Conservation (phyloP, 2,329 filamentous ascomycete species). For the Ramularia collo-cygni region DNA sequence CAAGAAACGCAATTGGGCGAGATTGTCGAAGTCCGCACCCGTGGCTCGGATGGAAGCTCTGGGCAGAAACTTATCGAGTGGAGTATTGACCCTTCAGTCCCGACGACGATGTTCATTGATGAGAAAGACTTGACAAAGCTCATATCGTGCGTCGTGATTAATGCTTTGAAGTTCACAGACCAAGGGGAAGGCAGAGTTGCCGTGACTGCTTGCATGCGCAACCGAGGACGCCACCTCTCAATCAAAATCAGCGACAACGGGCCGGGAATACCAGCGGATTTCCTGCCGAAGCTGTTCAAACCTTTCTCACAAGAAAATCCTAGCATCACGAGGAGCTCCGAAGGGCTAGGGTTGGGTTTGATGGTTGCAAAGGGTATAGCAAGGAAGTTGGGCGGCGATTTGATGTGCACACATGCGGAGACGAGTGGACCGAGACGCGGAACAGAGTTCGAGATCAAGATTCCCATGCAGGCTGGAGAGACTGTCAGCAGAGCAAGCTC, state of each 20-base stretch:
- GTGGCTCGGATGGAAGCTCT: constrained; percentile 38
- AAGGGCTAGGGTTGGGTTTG: constrained; percentile 62
- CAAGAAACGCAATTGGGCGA: constrained; percentile 43
- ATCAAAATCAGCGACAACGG: constrained; percentile 61
- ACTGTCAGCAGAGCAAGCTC: constrained; percentile 44
- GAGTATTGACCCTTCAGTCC: constrained; percentile 45
- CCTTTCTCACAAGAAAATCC: constrained; percentile 64
- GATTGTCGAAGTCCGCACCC: constrained; percentile 42
- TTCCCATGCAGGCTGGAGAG: constrained; percentile 53
- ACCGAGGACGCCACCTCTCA: constrained; percentile 45
- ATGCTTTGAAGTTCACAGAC: constrained; percentile 66
- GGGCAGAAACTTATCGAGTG: constrained; percentile 45
- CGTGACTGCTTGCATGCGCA: constrained; percentile 47
- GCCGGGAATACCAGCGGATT: constrained; percentile 60
- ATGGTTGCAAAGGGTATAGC: constrained; percentile 67
- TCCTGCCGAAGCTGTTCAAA: constrained; percentile 61
- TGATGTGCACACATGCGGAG: constrained; percentile 57
- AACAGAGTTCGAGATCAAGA: constrained; percentile 61
- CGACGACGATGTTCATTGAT: constrained; percentile 51
- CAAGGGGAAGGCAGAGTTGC: constrained; percentile 49
- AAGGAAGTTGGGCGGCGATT: constrained; percentile 61
- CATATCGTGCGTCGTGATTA: constrained; percentile 57
- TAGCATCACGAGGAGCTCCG: constrained; percentile 59
- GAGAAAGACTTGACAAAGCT: constrained; percentile 58
- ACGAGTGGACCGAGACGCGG: constrained; percentile 55